Evolutionary conservation across 306 rosid species (phyloP).

Genomic region (Vicia sativa): DNA sequence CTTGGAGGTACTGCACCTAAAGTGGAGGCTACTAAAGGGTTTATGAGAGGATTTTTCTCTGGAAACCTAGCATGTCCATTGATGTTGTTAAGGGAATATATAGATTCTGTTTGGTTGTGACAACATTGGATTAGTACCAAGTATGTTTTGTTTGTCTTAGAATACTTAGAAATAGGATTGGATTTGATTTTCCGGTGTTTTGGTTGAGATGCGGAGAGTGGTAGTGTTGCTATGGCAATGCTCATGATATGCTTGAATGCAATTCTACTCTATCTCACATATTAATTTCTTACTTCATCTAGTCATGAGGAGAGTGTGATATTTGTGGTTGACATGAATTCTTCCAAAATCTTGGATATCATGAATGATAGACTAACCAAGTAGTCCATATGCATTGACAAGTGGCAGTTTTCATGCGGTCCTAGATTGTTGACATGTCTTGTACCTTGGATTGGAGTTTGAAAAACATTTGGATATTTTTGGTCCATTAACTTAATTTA

Average conservation of each 20-base stretch:
- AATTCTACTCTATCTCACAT: not conserved
- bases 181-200: constrained; percentile 11
- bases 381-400: not conserved
- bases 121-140: constrained; percentile 43
- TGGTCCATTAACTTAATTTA: too few species aligned
- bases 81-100: constrained; percentile 31
- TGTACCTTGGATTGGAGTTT: not conserved
- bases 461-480: not conserved
- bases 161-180: constrained; percentile 11
- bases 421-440: not conserved
- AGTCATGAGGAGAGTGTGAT: not conserved
- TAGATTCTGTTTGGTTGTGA: constrained; percentile 27
- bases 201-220: constrained; percentile 22
- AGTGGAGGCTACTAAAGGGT: not conserved
- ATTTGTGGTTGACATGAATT: constrained; percentile 30
- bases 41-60: constrained; percentile 41
- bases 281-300: not conserved
- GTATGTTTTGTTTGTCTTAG: constrained; percentile 11
- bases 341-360: not conserved
- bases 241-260: not conserved
- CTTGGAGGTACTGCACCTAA: constrained; percentile 51
- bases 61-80: constrained; percentile 49
- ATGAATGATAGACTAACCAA: constrained; percentile 11
- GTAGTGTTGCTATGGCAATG: constrained; percentile 35
- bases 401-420: not conserved